These are phyloP conservation scores for Tuber calosporum DNA, from an alignment of 495 filamentous ascomycete genomes.

Conservation along the genomic window DNA sequence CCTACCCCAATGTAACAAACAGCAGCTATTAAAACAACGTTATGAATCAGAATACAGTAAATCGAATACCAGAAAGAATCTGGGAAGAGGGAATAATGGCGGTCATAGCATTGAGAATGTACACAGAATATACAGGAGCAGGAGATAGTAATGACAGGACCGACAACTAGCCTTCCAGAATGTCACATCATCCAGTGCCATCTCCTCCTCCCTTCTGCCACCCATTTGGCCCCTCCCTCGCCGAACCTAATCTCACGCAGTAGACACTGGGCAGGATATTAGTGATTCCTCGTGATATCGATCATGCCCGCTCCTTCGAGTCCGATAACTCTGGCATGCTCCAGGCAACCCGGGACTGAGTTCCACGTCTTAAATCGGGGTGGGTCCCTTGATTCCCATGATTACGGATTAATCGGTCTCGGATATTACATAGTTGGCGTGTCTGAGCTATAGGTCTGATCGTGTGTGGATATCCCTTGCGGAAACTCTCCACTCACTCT, in stretches of 20 bases:
- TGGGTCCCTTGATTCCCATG: not conserved
- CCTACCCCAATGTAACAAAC: too few relatives aligned
- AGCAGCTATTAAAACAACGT: too few relatives aligned
- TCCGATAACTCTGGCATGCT: not conserved
- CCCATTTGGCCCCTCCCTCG: not conserved
- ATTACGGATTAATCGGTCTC: not conserved
- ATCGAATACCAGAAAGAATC: too few relatives aligned
- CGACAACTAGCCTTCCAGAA: not conserved
- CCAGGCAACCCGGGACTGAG: not conserved
- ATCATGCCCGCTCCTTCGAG: not conserved
- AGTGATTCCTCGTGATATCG: not conserved
- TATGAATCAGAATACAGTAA: too few relatives aligned
- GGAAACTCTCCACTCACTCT: too few relatives aligned
- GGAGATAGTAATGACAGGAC: not conserved
- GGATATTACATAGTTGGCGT: not conserved
- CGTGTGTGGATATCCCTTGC: not conserved
- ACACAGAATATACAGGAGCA: too few relatives aligned
- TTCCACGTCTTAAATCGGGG: not conserved
- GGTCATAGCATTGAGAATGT: too few relatives aligned
- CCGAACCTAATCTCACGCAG: not conserved
- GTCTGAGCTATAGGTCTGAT: not conserved
- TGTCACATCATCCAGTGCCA: not conserved
- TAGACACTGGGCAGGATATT: not conserved
- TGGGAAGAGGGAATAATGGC: too few relatives aligned
- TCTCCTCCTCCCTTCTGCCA: not conserved